A percentile compares a stretch with the other conserved stretches of the same genome.
Evolutionary conservation across 805 yeast species (phyloP).

Genomic region (Candida ulmi): DNA sequence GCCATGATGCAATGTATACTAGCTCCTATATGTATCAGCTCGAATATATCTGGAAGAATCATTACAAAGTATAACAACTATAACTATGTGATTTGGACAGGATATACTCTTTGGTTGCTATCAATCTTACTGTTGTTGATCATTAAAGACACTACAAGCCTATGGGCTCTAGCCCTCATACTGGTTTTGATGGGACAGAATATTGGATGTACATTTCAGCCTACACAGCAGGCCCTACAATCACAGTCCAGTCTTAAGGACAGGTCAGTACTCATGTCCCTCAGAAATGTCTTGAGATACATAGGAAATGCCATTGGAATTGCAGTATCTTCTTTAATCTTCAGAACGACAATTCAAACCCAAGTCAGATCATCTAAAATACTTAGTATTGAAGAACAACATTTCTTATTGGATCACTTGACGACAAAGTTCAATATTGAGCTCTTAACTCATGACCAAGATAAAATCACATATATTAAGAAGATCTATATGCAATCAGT

Average conservation of each 20-base stretch:
- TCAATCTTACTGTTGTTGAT: conserved; percentile 33
- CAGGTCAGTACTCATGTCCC: conserved; percentile 2
- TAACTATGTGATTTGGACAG: conserved; percentile 33
- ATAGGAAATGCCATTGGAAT: conserved; percentile 4
- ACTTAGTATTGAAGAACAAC: not conserved
- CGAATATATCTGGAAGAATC: conserved; percentile 42
- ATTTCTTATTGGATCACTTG: not conserved
- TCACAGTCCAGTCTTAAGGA: conserved; percentile 2
- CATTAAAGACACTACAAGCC: conserved; percentile 24
- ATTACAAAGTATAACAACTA: conserved; percentile 40
- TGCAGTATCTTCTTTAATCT: conserved; percentile 5
- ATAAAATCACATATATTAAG: not conserved
- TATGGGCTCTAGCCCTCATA: conserved; percentile 28
- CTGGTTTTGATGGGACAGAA: conserved; percentile 36
- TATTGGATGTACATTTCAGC: conserved; percentile 27
- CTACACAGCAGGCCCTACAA: conserved; percentile 10
- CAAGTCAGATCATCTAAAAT: not conserved
- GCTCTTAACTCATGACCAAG: not conserved
- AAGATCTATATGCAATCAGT: conserved; percentile 1
- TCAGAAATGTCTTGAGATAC: conserved; percentile 4
- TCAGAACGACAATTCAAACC: not conserved
- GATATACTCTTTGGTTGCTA: conserved; percentile 36
- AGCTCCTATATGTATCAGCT: conserved; percentile 34
- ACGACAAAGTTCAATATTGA: too few species aligned
- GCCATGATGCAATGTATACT: conserved; percentile 34